A percentile compares a stretch with the other conserved stretches of the same genome.
phyloP scores from a whole-genome alignment of 768 basidiomycete genomes.

The Mycena maculata region DNA sequence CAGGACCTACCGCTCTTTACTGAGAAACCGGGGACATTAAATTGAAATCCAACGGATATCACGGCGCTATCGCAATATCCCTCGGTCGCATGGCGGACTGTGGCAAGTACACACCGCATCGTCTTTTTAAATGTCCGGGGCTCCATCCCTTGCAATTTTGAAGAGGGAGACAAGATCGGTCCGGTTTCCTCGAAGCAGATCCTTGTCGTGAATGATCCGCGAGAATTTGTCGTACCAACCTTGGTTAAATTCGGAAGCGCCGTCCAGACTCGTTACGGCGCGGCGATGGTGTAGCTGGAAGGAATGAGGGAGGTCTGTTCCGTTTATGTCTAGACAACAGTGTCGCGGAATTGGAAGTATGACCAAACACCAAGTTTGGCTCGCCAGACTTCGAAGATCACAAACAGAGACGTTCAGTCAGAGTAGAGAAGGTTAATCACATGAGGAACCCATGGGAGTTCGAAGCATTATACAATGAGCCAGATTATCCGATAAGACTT shows the following conservation, averaged over 20 bases:
- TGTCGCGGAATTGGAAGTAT: neutral
- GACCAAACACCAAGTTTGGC: neutral
- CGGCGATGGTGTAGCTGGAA: no score
- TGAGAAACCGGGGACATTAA: slow-evolving; percentile 14
- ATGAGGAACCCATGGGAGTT: neutral
- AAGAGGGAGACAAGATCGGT: neutral
- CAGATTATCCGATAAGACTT: no score
- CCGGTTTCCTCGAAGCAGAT: neutral
- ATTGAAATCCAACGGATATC: neutral
- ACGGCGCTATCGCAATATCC: neutral
- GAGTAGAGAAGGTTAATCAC: slow-evolving; percentile 1
- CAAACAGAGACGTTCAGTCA: neutral
- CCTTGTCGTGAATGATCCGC: slow-evolving; percentile 12
- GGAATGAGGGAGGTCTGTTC: neutral
- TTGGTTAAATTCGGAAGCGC: neutral
- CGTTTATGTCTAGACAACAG: neutral
- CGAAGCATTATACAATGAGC: no score
- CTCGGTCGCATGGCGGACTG: no score
- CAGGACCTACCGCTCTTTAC: slow-evolving; percentile 25
- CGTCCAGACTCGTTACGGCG: neutral
- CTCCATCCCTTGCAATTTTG: neutral
- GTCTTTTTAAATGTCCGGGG: no score
- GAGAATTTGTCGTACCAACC: neutral
- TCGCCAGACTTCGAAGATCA: neutral
- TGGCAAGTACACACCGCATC: no score